A percentile compares a stretch with the other conserved stretches of the same genome.
Conservation (phyloP, 495 filamentous ascomycete species). For the Pyrenula massariospora region DNA sequence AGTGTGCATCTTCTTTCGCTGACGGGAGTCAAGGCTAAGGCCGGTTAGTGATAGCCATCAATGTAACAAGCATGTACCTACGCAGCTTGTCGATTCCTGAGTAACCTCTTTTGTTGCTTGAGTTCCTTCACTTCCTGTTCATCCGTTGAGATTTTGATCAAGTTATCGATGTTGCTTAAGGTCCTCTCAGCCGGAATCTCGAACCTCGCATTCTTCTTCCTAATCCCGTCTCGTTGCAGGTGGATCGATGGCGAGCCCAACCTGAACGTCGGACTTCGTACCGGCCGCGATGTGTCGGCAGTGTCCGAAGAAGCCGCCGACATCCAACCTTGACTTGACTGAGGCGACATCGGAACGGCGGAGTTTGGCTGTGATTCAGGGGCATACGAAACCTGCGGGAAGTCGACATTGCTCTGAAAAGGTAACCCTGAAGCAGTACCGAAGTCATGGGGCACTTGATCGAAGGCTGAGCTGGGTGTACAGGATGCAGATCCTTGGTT, state of each 20-base stretch:
- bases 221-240: slow-evolving; percentile 75
- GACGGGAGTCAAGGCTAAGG: slow-evolving; percentile 79
- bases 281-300: slow-evolving; percentile 51
- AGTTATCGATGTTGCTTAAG: slow-evolving; percentile 84
- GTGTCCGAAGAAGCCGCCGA: slow-evolving; percentile 40
- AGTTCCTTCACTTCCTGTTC: slow-evolving; percentile 95
- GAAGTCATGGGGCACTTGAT: slow-evolving; percentile 51
- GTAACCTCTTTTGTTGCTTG: slow-evolving; percentile 92
- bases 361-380: slow-evolving; percentile 15
- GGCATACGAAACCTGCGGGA: slow-evolving; percentile 33
- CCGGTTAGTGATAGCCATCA: slow-evolving; percentile 21
- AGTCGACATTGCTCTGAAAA: slow-evolving; percentile 37
- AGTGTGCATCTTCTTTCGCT: slow-evolving; percentile 97
- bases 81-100: slow-evolving; percentile 94
- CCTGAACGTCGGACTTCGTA: slow-evolving; percentile 66
- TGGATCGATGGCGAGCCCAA: slow-evolving; percentile 54
- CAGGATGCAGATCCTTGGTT: slow-evolving; percentile 43
- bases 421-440: slow-evolving; percentile 44
- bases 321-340: slow-evolving; percentile 54
- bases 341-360: slow-evolving; percentile 43
- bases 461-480: slow-evolving; percentile 46
- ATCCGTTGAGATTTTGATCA: slow-evolving; percentile 79
- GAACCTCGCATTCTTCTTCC: slow-evolving; percentile 99
- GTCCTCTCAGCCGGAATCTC: slow-evolving; percentile 93
- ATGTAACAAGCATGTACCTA: slow-evolving; percentile 35